phyloP scores from a whole-genome alignment of 169 alveolate genomes.

The Eimeria necatrix region DNA sequence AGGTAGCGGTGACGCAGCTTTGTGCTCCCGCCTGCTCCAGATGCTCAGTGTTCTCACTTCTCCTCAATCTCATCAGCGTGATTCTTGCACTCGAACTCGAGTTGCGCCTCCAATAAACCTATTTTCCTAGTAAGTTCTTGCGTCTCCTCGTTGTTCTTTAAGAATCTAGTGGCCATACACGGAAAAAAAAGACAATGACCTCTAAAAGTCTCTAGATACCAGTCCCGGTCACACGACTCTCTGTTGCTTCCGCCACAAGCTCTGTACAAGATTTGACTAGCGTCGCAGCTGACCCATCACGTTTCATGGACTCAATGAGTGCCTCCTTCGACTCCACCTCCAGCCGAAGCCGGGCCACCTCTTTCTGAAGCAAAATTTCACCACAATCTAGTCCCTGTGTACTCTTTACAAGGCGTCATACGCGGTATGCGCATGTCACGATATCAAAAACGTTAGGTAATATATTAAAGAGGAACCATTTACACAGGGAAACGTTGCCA shows the following conservation, averaged over 20 bases:
- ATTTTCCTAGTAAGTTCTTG: constrained; percentile 21
- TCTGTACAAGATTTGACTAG: background rate
- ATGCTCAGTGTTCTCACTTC: background rate
- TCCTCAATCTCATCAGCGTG: constrained; percentile 50
- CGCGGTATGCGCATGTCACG: background rate
- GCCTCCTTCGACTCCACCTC: constrained; percentile 38
- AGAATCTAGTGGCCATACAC: background rate
- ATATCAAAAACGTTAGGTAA: background rate
- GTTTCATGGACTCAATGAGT: constrained; percentile 59
- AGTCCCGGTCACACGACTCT: background rate
- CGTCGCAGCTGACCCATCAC: constrained; percentile 41
- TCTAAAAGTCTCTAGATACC: background rate
- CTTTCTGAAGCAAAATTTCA: constrained; percentile 5
- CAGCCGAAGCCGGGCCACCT: constrained; percentile 31
- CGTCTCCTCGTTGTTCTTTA: constrained; percentile 24
- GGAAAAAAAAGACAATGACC: background rate
- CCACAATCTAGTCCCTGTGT: background rate
- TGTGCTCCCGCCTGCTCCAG: background rate
- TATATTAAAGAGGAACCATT: no score
- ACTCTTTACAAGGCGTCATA: background rate
- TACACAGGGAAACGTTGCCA: background rate
- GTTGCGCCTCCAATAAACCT: constrained; percentile 57
- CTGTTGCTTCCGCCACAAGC: background rate
- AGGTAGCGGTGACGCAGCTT: background rate
- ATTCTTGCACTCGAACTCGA: constrained; percentile 43